A percentile compares a stretch with the other conserved stretches of the same genome.
phyloP scores from a whole-genome alignment of 371 early-diverging fungal genomes.

The Apophysomyces trapeziformis region DNA sequence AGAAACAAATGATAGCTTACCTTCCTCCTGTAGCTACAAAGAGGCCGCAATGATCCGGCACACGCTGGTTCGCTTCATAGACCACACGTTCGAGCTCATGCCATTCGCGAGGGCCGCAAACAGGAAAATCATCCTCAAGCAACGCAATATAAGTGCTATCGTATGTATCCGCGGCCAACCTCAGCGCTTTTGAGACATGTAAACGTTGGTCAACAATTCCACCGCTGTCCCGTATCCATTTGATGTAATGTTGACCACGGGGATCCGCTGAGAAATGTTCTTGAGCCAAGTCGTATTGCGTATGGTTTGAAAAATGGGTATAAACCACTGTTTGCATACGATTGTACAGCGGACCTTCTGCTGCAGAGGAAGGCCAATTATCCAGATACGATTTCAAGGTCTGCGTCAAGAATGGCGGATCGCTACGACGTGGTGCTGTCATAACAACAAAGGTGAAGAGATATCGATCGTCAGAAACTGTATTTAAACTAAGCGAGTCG shows the following conservation, averaged over 20 bases:
- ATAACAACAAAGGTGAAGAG: slow-evolving; percentile 49
- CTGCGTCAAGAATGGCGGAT: slow-evolving; percentile 42
- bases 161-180: slow-evolving; percentile 30
- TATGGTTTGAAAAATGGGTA: slow-evolving; percentile 51
- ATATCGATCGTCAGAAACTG: slow-evolving; percentile 33
- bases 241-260: slow-evolving; percentile 44
- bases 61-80: slow-evolving; percentile 37
- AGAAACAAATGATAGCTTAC: slow-evolving; percentile 1
- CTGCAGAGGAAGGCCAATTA: slow-evolving; percentile 38
- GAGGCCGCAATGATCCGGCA: slow-evolving; percentile 49
- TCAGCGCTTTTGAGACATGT: slow-evolving; percentile 48
- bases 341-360: slow-evolving; percentile 37
- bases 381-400: slow-evolving; percentile 47
- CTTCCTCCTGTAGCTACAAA: slow-evolving; percentile 59
- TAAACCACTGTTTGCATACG: slow-evolving; percentile 51
- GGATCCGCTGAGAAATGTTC: slow-evolving; percentile 27
- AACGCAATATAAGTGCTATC: slow-evolving; percentile 41
- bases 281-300: slow-evolving; percentile 41
- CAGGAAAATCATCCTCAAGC: slow-evolving; percentile 57
- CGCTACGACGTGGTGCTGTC: slow-evolving; percentile 52
- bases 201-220: slow-evolving; percentile 43
- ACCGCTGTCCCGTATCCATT: slow-evolving; percentile 51
- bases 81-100: slow-evolving; percentile 41
- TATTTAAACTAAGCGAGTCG: slow-evolving; percentile 23
- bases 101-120: slow-evolving; percentile 49